Evolutionary conservation across 768 basidiomycete genomes (phyloP).

Genomic region (Amanita exitialis): DNA sequence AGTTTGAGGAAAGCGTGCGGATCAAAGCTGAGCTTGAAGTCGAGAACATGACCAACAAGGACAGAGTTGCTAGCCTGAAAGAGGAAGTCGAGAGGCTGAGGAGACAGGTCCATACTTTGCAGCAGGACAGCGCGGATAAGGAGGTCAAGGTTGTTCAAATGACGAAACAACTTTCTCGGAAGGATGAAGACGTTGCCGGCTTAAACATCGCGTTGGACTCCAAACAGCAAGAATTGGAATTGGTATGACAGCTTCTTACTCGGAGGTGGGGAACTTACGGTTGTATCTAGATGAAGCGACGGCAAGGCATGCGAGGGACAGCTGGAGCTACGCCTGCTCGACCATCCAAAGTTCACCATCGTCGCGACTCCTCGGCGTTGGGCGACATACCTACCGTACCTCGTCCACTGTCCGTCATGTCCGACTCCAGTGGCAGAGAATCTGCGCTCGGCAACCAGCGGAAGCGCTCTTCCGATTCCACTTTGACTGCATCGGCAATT

Average conservation of each 20-base stretch:
- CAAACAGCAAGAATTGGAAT: conserved; percentile 89
- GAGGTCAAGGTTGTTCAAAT: conserved; percentile 73
- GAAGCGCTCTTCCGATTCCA: conserved; percentile 27
- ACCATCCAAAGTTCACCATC: conserved; percentile 25
- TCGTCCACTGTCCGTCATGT: conserved; percentile 48
- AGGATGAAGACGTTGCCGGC: conserved; percentile 73
- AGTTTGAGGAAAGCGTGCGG: conserved; percentile 38
- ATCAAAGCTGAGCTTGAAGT: conserved; percentile 49
- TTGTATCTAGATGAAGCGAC: conserved; percentile 48
- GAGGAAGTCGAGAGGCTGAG: conserved; percentile 53
- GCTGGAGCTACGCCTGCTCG: conserved; percentile 47
- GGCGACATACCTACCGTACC: conserved; percentile 37
- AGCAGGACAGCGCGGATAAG: conserved; percentile 77
- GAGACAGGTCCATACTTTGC: conserved; percentile 55
- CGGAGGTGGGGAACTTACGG: background rate
- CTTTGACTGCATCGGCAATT: conserved; percentile 14
- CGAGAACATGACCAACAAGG: conserved; percentile 35
- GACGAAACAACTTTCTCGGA: conserved; percentile 51
- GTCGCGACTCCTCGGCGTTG: conserved; percentile 51
- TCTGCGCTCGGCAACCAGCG: conserved; percentile 24
- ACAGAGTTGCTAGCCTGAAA: conserved; percentile 38
- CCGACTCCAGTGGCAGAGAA: conserved; percentile 34
- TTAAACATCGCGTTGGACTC: conserved; percentile 88
- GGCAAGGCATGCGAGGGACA: conserved; percentile 43
- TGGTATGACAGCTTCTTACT: conserved; percentile 37